Conservation (phyloP, 306 rosid genomes). For the Lathyrus oleraceus region DNA sequence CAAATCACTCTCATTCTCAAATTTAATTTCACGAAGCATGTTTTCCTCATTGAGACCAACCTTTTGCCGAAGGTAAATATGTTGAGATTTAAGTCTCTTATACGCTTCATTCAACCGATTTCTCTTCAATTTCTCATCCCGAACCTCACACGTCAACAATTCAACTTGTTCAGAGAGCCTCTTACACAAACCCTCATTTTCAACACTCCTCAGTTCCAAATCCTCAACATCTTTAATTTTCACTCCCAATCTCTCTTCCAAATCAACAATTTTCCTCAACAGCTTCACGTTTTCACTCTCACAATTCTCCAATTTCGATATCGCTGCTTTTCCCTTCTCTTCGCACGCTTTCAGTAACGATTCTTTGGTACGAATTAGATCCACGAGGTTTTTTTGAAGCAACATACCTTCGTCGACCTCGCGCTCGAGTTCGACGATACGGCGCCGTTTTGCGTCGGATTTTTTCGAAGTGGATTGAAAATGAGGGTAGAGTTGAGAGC, state of each 20-base stretch:
- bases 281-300: conserved; percentile 51
- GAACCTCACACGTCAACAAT: conserved; percentile 42
- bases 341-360: conserved; percentile 45
- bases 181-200: conserved; percentile 41
- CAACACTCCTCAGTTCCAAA: conserved; percentile 41
- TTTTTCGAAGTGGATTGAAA: conserved; percentile 50
- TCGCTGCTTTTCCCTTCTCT: conserved; percentile 41
- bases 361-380: conserved; percentile 46
- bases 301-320: conserved; percentile 33
- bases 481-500: conserved; percentile 63
- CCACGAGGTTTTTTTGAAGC: conserved; percentile 50
- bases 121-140: conserved; percentile 53
- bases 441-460: conserved; percentile 40
- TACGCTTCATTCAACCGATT: conserved; percentile 41
- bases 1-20: conserved; percentile 45
- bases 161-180: conserved; percentile 45
- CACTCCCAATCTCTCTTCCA: conserved; percentile 43
- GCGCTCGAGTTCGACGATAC: conserved; percentile 46
- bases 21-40: conserved; percentile 45
- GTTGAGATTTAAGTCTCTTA: conserved; percentile 76
- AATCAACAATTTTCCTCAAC: conserved; percentile 34
- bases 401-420: conserved; percentile 51
- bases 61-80: conserved; percentile 58
- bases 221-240: conserved; percentile 50
- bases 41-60: conserved; percentile 58